A percentile compares a stretch with the other conserved stretches of the same genome.
These are phyloP conservation scores for Marchantia paleacea DNA, from an alignment of 225 moss, liverwort and hornwort species.

Conservation along the genomic window DNA sequence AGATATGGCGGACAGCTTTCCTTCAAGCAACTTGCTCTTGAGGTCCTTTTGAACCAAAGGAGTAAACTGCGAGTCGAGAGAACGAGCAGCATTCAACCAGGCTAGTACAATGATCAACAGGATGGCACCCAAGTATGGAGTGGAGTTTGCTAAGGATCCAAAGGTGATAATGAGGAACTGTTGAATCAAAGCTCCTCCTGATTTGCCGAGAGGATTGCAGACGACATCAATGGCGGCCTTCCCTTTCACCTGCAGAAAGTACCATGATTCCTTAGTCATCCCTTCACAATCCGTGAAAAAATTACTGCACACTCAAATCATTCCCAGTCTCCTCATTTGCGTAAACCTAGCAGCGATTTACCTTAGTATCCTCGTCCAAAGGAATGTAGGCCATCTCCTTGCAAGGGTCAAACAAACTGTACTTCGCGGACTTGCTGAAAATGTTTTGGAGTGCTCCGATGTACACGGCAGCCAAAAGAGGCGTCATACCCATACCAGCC, in stretches of 20 bases:
- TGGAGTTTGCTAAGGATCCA: conserved; percentile 89
- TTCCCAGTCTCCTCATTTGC: neutral
- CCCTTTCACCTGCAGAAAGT: conserved; percentile 77
- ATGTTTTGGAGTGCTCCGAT: conserved; percentile 97
- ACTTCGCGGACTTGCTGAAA: conserved; percentile 99
- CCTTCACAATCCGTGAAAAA: conserved; percentile 3
- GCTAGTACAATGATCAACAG: conserved; percentile 82
- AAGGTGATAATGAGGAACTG: conserved; percentile 95
- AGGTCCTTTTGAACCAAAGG: conserved; percentile 97
- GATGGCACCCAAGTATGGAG: conserved; percentile 87
- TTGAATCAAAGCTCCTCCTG: conserved; percentile 98
- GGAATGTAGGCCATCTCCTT: conserved; percentile 99
- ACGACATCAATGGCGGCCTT: conserved; percentile 99
- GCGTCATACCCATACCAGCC: conserved; percentile 76
- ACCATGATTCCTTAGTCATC: neutral
- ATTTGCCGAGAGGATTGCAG: conserved; percentile 98
- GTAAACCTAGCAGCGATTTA: conserved; percentile 11
- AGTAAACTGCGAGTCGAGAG: conserved; percentile 88
- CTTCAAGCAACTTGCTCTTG: conserved; percentile 92
- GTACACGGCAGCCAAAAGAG: conserved; percentile 93
- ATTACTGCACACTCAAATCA: neutral
- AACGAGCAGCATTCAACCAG: conserved; percentile 95
- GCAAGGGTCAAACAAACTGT: conserved; percentile 98
- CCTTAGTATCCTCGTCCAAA: conserved; percentile 97
- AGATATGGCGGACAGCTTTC: conserved; percentile 87